Percentiles rank a stretch among this genome's conserved stretches.
These are phyloP conservation scores for Mixia osmundae DNA, from an alignment of 1,284 basidiomycete genomes.

Conservation along the genomic window DNA sequence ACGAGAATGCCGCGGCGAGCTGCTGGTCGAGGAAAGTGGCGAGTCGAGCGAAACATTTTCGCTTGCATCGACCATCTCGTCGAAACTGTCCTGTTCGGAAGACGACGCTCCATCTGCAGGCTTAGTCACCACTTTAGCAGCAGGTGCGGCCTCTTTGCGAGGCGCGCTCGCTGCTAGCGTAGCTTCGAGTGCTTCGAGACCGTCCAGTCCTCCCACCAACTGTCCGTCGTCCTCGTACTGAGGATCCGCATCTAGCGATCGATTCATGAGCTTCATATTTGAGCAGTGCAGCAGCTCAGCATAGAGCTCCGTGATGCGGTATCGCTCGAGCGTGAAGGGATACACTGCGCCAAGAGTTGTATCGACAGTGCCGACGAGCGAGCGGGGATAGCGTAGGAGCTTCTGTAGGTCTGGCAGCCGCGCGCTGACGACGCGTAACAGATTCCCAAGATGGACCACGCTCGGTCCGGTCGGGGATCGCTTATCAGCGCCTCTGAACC, in stretches of 20 bases:
- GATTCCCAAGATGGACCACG: conserved; percentile 71
- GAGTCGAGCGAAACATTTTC: conserved; percentile 45
- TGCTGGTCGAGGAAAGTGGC: too few relatives aligned
- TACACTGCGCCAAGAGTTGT: conserved; percentile 29
- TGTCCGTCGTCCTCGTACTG: conserved; percentile 57
- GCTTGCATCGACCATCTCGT: conserved; percentile 26
- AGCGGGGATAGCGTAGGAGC: conserved; percentile 47
- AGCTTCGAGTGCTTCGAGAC: conserved; percentile 41
- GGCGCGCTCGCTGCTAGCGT: conserved; percentile 3
- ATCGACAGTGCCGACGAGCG: conserved; percentile 34
- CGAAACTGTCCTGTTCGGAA: background rate
- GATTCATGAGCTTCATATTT: conserved; percentile 90
- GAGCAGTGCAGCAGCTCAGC: conserved; percentile 94
- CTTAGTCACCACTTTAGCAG: background rate
- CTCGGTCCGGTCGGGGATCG: conserved; percentile 21
- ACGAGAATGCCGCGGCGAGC: too few relatives aligned
- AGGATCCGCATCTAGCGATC: conserved; percentile 33
- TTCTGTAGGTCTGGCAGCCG: conserved; percentile 45
- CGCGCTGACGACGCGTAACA: conserved; percentile 54
- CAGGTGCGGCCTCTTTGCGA: conserved; percentile 34
- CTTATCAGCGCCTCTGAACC: background rate
- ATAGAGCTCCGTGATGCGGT: conserved; percentile 90
- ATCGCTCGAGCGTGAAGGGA: conserved; percentile 82
- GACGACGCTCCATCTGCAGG: background rate
- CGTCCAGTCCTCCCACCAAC: conserved; percentile 51